A percentile compares a stretch with the other conserved stretches of the same genome.
Evolutionary conservation across 2,329 filamentous ascomycete species (phyloP).

Genomic region (Claviceps purpurea): DNA sequence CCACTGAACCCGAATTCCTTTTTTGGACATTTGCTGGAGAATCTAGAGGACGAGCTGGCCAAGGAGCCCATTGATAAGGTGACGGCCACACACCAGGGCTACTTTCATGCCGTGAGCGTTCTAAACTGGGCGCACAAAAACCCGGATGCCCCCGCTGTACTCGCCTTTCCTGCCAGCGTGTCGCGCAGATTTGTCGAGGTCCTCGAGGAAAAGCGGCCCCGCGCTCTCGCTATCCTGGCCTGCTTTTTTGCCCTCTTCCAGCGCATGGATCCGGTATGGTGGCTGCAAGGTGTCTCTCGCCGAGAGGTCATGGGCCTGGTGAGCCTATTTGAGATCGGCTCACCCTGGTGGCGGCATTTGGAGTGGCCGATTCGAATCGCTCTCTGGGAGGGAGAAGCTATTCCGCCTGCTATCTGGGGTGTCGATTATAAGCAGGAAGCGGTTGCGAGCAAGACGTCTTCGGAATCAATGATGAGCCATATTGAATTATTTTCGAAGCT

Average conservation of each 20-base stretch:
- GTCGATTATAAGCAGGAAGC: slow-evolving; percentile 32
- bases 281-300: slow-evolving; percentile 53
- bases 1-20: slow-evolving; percentile 38
- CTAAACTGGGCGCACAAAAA: slow-evolving; percentile 53
- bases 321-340: slow-evolving; percentile 43
- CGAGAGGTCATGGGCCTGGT: slow-evolving; percentile 53
- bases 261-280: slow-evolving; percentile 51
- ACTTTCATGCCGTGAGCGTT: slow-evolving; percentile 51
- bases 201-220: slow-evolving; percentile 43
- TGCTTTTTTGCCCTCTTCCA: slow-evolving; percentile 55
- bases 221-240: slow-evolving; percentile 49
- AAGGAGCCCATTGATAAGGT: slow-evolving; percentile 18
- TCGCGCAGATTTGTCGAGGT: slow-evolving; percentile 47
- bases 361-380: slow-evolving; percentile 49
- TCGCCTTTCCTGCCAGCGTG: slow-evolving; percentile 52
- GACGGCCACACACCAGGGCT: slow-evolving; percentile 33
- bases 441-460: slow-evolving; percentile 20
- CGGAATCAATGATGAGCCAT: slow-evolving; percentile 25
- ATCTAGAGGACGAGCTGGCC: slow-evolving; percentile 41
- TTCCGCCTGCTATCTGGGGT: slow-evolving; percentile 45
- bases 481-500: slow-evolving; percentile 27
- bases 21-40: slow-evolving; percentile 46
- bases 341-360: slow-evolving; percentile 46
- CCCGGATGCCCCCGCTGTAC: slow-evolving; percentile 42
- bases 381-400: slow-evolving; percentile 36